Evolutionary conservation across 768 basidiomycete species (phyloP).

Genomic region (Filobasidium floriforme): DNA sequence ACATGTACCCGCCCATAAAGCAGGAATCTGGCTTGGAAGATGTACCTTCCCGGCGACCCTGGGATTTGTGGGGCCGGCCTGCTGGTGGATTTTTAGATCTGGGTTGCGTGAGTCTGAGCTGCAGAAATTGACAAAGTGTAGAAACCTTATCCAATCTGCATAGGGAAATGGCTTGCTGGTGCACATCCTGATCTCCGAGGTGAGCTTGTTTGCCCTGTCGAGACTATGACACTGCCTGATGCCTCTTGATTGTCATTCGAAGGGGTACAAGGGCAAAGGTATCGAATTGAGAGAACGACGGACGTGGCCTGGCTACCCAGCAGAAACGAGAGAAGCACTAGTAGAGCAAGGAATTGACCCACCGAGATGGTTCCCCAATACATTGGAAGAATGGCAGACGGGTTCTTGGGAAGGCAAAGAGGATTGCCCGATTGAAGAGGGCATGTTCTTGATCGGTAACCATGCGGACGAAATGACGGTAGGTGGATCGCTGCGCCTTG

Average conservation of each 20-base stretch:
- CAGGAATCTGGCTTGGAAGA: neutral
- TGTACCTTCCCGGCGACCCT: conserved; percentile 46
- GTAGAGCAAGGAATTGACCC: conserved; percentile 69
- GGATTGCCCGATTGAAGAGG: conserved; percentile 46
- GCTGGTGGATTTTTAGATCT: conserved; percentile 80
- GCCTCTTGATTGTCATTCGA: conserved; percentile 7
- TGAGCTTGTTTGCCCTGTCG: conserved; percentile 15
- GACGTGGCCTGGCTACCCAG: conserved; percentile 75
- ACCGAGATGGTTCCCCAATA: conserved; percentile 37
- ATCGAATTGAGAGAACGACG: conserved; percentile 76
- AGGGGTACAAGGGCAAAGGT: conserved; percentile 73
- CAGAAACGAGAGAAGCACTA: conserved; percentile 56
- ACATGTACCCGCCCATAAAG: conserved; percentile 50
- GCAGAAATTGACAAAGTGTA: neutral
- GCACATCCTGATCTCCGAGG: conserved; percentile 70
- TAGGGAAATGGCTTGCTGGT: conserved; percentile 90
- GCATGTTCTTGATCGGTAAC: conserved; percentile 78
- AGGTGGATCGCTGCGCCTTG: conserved; percentile 9
- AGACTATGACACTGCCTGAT: neutral
- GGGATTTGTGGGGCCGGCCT: conserved; percentile 70
- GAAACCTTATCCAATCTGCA: neutral
- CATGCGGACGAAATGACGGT: conserved; percentile 88
- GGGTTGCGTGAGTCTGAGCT: conserved; percentile 52
- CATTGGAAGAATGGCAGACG: conserved; percentile 35
- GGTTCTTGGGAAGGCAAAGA: conserved; percentile 30